Conservation (phyloP, 345 rosid genomes). For the Salix suchowensis region DNA sequence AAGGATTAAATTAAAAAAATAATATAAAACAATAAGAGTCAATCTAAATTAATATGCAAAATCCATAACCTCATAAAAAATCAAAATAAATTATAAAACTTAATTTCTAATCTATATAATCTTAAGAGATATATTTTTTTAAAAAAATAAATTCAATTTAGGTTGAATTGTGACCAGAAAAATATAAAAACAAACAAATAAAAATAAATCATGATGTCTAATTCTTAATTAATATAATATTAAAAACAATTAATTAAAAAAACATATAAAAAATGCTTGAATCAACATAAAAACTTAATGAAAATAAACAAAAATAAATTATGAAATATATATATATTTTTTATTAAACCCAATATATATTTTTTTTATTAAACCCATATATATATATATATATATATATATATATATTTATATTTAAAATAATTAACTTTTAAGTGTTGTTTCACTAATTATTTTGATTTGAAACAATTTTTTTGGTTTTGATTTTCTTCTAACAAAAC, state of each 20-base stretch:
- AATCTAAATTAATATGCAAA: accelerated
- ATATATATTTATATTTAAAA: no score
- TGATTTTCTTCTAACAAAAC: no score
- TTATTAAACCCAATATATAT: no score
- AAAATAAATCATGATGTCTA: not conserved
- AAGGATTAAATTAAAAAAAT: no score
- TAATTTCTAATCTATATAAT: accelerated
- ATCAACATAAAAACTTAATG: accelerated
- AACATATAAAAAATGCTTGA: no score
- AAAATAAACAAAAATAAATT: no score
- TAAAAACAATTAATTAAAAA: not conserved
- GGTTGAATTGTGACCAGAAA: not conserved
- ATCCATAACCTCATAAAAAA: not conserved
- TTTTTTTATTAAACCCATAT: no score
- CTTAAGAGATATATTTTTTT: not conserved
- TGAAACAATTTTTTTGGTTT: no score
- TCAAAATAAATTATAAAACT: not conserved
- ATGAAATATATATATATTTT: no score
- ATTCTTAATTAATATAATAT: not conserved
- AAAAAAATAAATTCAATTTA: accelerated
- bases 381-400: no score
- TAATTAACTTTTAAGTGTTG: no score
- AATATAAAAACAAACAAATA: accelerated
- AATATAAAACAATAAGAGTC: not conserved
- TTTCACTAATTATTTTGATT: no score